Evolutionary conservation across 2,329 filamentous ascomycete species (phyloP), one percentile per base, ranked within the genome.

Genomic region (Monosporascus sp.): DNA sequence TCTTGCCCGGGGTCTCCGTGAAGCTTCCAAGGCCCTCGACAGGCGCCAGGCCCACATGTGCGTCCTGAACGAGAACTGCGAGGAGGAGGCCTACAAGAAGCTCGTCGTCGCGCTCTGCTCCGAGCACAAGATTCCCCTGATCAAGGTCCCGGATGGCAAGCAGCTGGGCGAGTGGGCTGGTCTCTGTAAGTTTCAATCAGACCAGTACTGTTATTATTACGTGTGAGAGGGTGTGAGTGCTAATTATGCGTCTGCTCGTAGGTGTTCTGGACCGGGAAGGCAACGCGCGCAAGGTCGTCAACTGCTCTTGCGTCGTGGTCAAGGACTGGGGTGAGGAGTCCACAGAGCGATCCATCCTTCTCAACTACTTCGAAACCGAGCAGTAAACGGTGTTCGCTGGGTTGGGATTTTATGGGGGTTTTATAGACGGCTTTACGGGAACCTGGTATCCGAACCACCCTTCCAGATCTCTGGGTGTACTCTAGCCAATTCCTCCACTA

Each of bases 11-110:
- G 94, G 94, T 80, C 91, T 99, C 71, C 92, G 94, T 69, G 94
- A 99, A 82, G 94, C 94, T 64, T 91, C 88, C 82, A 99, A 99
- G 86, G 93, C 94, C 63, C 91, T 99, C 72, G 94, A 99, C 80
- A 88, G 94, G 73, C 91, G 94, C 73, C 90, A 99, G 82, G 94
- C 94, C 58, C 94, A 99, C 84, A 97, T 99, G 92, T 99, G 94
- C 78, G 94, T 99, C 67, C 87, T 99, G 70, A 99, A 99, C 87
- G 94, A 99, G 87, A 88, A 89, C 66, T 99, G 94, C 84, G 94
- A 99, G 84, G 94, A 99, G 86, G 94, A 99, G 80, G 93, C 94
- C 66, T 99, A 99, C 86, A 99, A 99, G 91, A 99, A 99, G 89
- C 87, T 99, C 65, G 93, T 99, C 70, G 89, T 97, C 68, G 94